Conservation (phyloP, 2,329 filamentous ascomycete genomes). For the Neophaeococcomyces mojaviensis region DNA sequence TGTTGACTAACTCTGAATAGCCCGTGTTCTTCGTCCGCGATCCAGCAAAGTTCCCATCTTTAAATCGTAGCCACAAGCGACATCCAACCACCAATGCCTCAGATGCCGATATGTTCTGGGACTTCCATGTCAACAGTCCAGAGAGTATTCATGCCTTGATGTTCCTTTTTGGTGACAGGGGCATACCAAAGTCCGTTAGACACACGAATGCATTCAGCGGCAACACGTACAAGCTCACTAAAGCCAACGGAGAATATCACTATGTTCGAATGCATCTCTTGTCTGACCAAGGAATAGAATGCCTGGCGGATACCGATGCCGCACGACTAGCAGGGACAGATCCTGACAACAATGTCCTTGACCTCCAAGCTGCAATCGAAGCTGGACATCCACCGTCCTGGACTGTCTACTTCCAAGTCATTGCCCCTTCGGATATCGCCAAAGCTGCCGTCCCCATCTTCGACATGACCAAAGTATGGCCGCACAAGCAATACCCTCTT, state of each 20-base stretch:
- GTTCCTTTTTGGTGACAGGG: constrained; percentile 59
- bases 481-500: constrained; percentile 56
- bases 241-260: constrained; percentile 57
- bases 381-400: constrained; percentile 55
- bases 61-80: constrained; percentile 68
- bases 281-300: constrained; percentile 56
- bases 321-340: constrained; percentile 47
- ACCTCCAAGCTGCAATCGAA: constrained; percentile 57
- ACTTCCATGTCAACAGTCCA: constrained; percentile 53
- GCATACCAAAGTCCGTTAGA: constrained; percentile 57
- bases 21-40: constrained; percentile 67
- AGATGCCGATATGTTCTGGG: constrained; percentile 65
- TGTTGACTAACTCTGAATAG: too few relatives aligned
- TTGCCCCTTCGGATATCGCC: constrained; percentile 56
- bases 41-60: constrained; percentile 64
- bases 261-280: constrained; percentile 61
- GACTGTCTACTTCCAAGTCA: constrained; percentile 57
- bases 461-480: constrained; percentile 64
- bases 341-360: constrained; percentile 56
- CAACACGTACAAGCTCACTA: constrained; percentile 61
- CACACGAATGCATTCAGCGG: constrained; percentile 63
- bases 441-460: constrained; percentile 58
- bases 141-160: constrained; percentile 59
- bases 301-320: constrained; percentile 52
- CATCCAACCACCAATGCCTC: constrained; percentile 62